A percentile compares a stretch with the other conserved stretches of the same genome.
Evolutionary conservation across 2,329 filamentous ascomycete genomes (phyloP).

Genomic region (Botryotinia convoluta): DNA sequence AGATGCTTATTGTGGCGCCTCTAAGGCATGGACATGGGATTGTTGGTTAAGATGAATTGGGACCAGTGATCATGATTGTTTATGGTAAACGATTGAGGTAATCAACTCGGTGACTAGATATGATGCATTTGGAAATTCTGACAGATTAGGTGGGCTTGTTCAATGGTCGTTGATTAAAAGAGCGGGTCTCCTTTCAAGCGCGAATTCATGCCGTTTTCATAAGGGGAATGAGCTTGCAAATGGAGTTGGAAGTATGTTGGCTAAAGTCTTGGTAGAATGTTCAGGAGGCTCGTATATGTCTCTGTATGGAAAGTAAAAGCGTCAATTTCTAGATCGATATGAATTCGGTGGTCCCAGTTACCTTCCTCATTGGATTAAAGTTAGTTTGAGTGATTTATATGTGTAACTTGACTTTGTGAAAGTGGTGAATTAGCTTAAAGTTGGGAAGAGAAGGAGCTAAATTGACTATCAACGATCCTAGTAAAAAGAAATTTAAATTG

Average conservation of each 20-base stretch:
- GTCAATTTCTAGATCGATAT: background rate
- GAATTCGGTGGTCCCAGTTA: background rate
- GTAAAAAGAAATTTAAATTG: background rate
- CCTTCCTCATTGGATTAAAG: background rate
- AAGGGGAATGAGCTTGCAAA: background rate
- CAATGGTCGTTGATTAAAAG: background rate
- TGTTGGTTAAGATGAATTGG: background rate
- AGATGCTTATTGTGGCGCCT: background rate
- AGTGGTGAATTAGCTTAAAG: background rate
- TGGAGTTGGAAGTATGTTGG: conserved; percentile 2
- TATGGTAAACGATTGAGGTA: background rate
- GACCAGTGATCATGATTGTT: background rate
- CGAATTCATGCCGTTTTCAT: background rate
- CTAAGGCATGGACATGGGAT: background rate
- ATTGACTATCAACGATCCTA: background rate
- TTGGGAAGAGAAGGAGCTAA: background rate
- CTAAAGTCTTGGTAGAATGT: background rate
- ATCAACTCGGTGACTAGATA: background rate
- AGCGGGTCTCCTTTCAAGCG: background rate
- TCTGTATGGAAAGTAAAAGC: conserved; percentile 5
- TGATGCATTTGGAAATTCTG: background rate
- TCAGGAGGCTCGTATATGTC: conserved; percentile 2
- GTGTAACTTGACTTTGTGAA: background rate
- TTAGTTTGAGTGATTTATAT: background rate
- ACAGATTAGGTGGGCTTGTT: background rate